Evolutionary conservation across 441 rosid genomes (phyloP).

Genomic region (Viola pubescens): DNA sequence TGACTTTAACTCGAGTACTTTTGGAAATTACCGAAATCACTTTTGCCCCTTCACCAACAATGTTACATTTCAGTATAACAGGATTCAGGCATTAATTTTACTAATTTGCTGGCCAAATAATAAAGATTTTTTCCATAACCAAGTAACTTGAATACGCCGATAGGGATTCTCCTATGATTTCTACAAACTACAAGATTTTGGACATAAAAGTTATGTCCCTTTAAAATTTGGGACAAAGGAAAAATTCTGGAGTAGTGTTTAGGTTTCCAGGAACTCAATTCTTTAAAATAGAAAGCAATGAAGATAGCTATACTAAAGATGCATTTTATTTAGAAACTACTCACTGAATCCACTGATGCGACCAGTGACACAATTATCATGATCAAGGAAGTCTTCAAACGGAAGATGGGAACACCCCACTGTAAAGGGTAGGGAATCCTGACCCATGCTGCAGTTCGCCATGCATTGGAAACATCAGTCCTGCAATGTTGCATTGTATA

Average conservation of each 20-base stretch:
- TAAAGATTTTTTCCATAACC: too few relatives aligned
- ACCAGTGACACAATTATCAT: conserved; percentile 77
- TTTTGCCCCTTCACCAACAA: too few relatives aligned
- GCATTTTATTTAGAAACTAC: conserved; percentile 23
- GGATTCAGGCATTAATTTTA: too few relatives aligned
- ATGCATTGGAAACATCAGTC: conserved; percentile 82
- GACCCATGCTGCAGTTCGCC: conserved; percentile 81
- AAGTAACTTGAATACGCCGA: too few relatives aligned
- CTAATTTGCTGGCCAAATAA: too few relatives aligned
- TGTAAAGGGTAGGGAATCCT: conserved; percentile 88
- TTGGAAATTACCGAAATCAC: too few relatives aligned
- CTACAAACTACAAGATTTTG: too few relatives aligned
- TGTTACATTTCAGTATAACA: too few relatives aligned
- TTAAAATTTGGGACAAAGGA: not conserved
- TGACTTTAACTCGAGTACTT: too few relatives aligned
- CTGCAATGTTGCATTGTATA: conserved; percentile 92
- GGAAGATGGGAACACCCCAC: conserved; percentile 84
- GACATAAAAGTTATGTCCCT: not conserved
- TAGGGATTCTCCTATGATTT: too few relatives aligned
- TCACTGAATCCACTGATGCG: conserved; percentile 82
- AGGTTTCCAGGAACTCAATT: conserved; percentile 1
- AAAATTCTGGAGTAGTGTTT: not conserved
- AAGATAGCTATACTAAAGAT: not conserved
- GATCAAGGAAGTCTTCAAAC: conserved; percentile 68
- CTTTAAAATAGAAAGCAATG: not conserved